Percentiles rank a stretch among this genome's conserved stretches.
These are phyloP conservation scores for Eurotiales sp. DNA, from an alignment of 2,329 filamentous ascomycete species.

Conservation along the genomic window DNA sequence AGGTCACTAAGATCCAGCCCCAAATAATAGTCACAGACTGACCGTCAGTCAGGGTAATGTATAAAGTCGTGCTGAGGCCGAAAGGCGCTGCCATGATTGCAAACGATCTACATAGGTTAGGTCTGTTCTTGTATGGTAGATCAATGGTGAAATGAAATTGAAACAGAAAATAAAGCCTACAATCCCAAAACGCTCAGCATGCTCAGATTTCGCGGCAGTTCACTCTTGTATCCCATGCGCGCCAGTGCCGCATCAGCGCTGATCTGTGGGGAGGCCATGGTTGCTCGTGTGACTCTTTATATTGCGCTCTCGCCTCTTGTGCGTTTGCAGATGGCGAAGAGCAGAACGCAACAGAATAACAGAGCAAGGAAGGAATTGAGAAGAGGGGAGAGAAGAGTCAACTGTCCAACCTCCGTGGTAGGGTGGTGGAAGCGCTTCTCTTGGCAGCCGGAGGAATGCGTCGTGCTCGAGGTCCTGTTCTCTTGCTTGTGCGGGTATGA, in stretches of 20 bases:
- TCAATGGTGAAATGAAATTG: background rate
- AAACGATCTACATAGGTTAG: conserved; percentile 50
- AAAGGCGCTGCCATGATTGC: conserved; percentile 72
- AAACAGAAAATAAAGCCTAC: conserved; percentile 26
- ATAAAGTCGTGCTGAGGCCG: conserved; percentile 64
- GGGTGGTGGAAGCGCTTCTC: too few relatives aligned
- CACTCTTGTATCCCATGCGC: conserved; percentile 64
- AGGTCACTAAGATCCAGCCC: conserved; percentile 64
- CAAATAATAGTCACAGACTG: conserved; percentile 66
- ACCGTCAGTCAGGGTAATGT: conserved; percentile 65
- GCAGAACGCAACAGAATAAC: too few relatives aligned
- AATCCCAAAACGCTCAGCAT: conserved; percentile 67
- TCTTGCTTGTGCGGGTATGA: too few relatives aligned
- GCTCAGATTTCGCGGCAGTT: conserved; percentile 62
- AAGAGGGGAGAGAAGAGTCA: too few relatives aligned
- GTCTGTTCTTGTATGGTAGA: conserved; percentile 18
- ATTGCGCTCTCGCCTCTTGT: background rate
- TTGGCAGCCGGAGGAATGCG: too few relatives aligned
- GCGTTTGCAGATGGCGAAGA: too few relatives aligned
- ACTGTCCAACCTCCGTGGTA: too few relatives aligned
- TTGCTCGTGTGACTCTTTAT: too few relatives aligned
- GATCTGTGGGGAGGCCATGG: background rate
- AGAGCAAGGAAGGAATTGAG: too few relatives aligned
- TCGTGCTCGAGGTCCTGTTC: too few relatives aligned
- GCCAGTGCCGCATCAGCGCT: conserved; percentile 58